phyloP scores from a whole-genome alignment of 169 alveolate genomes.

The Eimeria necatrix region DNA sequence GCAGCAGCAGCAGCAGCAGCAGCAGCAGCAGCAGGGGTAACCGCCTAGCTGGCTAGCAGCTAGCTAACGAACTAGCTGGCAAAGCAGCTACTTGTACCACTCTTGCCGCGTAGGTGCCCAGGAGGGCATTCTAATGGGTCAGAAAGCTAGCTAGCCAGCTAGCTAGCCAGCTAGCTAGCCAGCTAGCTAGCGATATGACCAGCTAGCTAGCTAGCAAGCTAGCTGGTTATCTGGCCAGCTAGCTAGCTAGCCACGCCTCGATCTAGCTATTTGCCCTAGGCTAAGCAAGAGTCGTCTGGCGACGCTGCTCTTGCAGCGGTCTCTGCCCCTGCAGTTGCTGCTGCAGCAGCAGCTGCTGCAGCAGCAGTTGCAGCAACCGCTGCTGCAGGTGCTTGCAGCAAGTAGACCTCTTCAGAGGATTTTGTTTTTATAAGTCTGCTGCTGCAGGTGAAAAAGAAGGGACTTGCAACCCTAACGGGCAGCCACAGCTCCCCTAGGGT shows the following conservation, averaged over 20 bases:
- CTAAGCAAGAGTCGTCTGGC: too few relatives aligned
- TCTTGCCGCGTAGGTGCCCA: too few relatives aligned
- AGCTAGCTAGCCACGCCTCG: too few relatives aligned
- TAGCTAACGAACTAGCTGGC: too few relatives aligned
- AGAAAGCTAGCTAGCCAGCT: too few relatives aligned
- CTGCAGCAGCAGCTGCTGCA: background rate
- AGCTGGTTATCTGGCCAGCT: too few relatives aligned
- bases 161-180: too few relatives aligned
- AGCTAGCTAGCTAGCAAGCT: too few relatives aligned
- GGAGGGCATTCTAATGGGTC: too few relatives aligned
- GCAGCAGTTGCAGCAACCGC: background rate
- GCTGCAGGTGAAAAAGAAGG: background rate
- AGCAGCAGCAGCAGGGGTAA: background rate
- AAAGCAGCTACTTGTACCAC: too few relatives aligned
- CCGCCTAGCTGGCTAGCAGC: background rate
- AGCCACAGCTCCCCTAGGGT: background rate
- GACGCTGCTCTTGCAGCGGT: background rate
- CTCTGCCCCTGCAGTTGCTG: background rate
- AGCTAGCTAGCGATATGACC: too few relatives aligned
- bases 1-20: slow-evolving; percentile 31
- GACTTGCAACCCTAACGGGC: background rate
- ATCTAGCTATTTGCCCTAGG: too few relatives aligned
- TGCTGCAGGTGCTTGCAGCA: background rate
- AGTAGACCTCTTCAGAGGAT: background rate
- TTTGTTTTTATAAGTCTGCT: background rate